Percentiles rank a stretch among this genome's conserved stretches.
phyloP scores from a whole-genome alignment of 2,329 filamentous ascomycete species.

The Tolypocladium tropicale region DNA sequence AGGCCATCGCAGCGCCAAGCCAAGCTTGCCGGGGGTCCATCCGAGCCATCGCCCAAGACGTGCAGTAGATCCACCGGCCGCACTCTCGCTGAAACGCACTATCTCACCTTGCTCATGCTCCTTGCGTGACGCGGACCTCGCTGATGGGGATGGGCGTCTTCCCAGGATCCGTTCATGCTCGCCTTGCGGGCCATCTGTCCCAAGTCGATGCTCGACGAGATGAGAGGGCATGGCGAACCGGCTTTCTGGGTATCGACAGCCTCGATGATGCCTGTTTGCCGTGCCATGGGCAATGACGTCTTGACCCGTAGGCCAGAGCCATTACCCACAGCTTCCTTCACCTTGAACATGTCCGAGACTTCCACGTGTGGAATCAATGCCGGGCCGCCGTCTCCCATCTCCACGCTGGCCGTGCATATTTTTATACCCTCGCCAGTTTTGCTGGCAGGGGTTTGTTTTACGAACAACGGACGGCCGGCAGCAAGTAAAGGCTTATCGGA shows the following conservation, averaged over 20 bases:
- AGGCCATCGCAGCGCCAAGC: background rate
- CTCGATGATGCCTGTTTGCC: background rate
- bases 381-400: too few relatives aligned
- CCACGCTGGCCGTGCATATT: too few relatives aligned
- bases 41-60: background rate
- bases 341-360: too few relatives aligned
- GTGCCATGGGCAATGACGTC: background rate
- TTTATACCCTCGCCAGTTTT: too few relatives aligned
- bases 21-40: too few relatives aligned
- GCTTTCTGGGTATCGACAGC: background rate
- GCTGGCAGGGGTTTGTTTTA: too few relatives aligned
- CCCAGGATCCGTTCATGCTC: background rate
- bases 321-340: background rate
- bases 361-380: too few relatives aligned
- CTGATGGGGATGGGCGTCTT: background rate
- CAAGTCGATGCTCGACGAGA: background rate
- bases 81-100: constrained; percentile 3
- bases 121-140: background rate
- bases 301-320: background rate
- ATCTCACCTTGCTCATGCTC: background rate
- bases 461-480: too few relatives aligned
- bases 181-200: background rate
- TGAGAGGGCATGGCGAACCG: background rate
- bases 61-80: background rate
- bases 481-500: too few relatives aligned